Percentiles rank a stretch among this genome's conserved stretches.
Evolutionary conservation across 2,329 filamentous ascomycete species (phyloP).

Genomic region (Neospermospora avenae): DNA sequence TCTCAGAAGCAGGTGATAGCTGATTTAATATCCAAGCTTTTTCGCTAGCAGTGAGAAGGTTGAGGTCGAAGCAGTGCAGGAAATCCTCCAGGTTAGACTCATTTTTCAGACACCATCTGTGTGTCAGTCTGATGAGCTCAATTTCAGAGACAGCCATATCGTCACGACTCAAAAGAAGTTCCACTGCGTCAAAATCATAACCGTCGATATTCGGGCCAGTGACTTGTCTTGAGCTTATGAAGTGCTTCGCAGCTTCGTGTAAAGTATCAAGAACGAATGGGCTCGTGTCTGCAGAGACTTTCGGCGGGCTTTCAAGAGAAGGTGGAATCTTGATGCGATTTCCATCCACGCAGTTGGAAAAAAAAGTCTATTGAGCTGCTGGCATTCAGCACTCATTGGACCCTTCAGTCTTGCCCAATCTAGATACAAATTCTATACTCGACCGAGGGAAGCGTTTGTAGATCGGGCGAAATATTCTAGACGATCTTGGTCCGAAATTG

Average conservation of each 20-base stretch:
- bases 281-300: not conserved
- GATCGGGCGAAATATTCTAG: not conserved
- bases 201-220: conserved; percentile 3
- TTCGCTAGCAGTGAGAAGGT: conserved; percentile 9
- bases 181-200: conserved; percentile 9
- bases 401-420: conserved; percentile 2
- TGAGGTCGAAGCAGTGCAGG: conserved; percentile 9
- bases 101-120: conserved; percentile 9
- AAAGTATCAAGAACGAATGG: conserved; percentile 10
- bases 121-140: conserved; percentile 8
- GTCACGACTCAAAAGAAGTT: conserved; percentile 9
- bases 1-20: conserved; percentile 2
- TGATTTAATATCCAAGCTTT: conserved; percentile 10
- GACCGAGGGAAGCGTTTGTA: not conserved
- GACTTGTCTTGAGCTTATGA: not conserved
- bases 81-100: conserved; percentile 1
- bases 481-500: not conserved
- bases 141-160: conserved; percentile 11
- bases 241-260: conserved; percentile 5
- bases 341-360: conserved; percentile 3
- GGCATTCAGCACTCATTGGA: conserved; percentile 2
- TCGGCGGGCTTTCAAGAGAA: conserved; percentile 7
- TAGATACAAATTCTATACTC: not conserved
- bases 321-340: conserved; percentile 12
- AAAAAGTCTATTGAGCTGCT: conserved; percentile 1